phyloP scores from a whole-genome alignment of 2,329 filamentous ascomycete species.

The Ciborinia camelliae region DNA sequence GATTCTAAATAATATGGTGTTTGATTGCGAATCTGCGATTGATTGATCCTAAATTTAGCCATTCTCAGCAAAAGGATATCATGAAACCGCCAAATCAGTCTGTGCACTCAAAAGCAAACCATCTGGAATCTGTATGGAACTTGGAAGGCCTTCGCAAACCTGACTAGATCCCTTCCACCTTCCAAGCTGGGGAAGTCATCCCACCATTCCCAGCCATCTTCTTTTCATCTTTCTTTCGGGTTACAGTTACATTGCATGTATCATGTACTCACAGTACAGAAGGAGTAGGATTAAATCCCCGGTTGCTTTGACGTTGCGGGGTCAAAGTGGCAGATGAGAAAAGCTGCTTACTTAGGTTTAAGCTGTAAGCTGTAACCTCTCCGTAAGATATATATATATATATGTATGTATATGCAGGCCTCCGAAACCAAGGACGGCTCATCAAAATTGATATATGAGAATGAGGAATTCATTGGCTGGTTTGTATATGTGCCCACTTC shows the following conservation, averaged over 20 bases:
- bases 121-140: background rate
- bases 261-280: too few species aligned
- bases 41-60: background rate
- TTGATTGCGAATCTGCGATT: background rate
- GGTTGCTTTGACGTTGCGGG: constrained; percentile 1
- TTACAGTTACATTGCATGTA: too few species aligned
- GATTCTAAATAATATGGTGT: background rate
- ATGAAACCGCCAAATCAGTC: background rate
- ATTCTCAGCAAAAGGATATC: background rate
- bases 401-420: background rate
- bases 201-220: constrained; percentile 14
- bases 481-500: background rate
- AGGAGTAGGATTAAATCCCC: background rate
- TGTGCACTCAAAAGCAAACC: background rate
- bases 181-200: constrained; percentile 1
- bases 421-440: background rate
- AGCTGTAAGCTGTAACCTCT: background rate
- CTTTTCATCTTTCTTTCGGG: background rate
- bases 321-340: background rate
- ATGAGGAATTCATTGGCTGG: background rate
- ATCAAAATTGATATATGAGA: background rate
- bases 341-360: background rate
- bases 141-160: background rate
- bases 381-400: background rate
- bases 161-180: background rate